Evolutionary conservation across 192 early-diverging fungal species (phyloP), one percentile per base, ranked within the genome.

Genomic region (Gryganskiella cystojenkinii): DNA sequence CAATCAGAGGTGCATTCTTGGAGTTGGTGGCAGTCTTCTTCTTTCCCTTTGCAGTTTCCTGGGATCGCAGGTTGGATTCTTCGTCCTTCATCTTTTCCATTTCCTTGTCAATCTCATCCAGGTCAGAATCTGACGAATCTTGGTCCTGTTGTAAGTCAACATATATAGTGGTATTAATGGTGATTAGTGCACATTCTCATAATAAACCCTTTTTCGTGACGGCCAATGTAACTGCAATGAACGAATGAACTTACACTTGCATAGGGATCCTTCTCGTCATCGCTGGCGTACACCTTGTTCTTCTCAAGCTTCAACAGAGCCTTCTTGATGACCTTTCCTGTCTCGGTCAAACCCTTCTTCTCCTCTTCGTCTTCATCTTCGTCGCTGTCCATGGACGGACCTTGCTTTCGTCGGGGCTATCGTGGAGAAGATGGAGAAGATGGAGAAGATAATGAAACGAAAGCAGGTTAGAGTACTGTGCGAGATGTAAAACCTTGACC

Each of bases 221-320:
- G n/a, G n/a, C n/a, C n/a, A n/a, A n/a, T n/a, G n/a, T n/a, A n/a
- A n/a, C n/a, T n/a, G n/a, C n/a, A n/a, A n/a, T n/a, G n/a, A n/a
- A n/a, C n/a, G 28, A 17, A 1, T 20, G 13, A 47, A 53, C 67
- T 84, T 70, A 84, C 83, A 50, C 80, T 82, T 2, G 82, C 83
- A 81, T 90, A 88, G 2, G 85, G 84, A 81, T 86, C 85, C 22
- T 65, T 70, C 25, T 89, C 86, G 30, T 83, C 81, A 35, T 89
- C 87, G 70, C 86, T 88, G 20, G 87, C 91, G 70, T 91, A 89
- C 0, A 71, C 87, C 42, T 80, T 79, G 64, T 92, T 90, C 50
- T 84, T 83, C 64, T 92, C 90, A 28, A 85, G 56, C 51, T 91
- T 88, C 44, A 87, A 72, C 11, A 92, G 81, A 2, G 90, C 80